phyloP scores from a whole-genome alignment of 2,329 filamentous ascomycete species.

The Aspergillus tanneri region DNA sequence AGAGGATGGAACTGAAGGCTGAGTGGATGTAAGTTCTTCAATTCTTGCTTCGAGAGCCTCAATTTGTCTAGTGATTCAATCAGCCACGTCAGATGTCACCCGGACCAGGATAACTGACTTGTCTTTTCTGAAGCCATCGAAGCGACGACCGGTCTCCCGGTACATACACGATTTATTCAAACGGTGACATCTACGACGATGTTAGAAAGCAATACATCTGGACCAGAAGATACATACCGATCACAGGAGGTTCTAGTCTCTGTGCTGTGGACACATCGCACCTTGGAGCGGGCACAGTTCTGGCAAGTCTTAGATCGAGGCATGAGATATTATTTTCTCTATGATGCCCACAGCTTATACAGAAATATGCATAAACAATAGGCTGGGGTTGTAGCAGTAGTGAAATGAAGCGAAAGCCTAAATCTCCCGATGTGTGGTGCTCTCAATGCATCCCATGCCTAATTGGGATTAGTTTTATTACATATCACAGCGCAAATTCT shows the following conservation, averaged over 20 bases:
- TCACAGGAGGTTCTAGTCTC: conserved; percentile 13
- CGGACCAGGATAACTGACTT: conserved; percentile 20
- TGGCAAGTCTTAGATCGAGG: conserved; percentile 16
- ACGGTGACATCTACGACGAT: conserved; percentile 32
- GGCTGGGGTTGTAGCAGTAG: too few relatives aligned
- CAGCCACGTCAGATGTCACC: conserved; percentile 7
- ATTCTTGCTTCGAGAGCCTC: conserved; percentile 36
- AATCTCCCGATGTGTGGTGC: too few relatives aligned
- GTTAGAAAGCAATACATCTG: background rate
- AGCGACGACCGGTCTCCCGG: conserved; percentile 36
- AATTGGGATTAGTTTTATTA: too few relatives aligned
- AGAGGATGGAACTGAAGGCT: background rate
- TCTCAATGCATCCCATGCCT: too few relatives aligned
- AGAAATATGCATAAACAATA: too few relatives aligned
- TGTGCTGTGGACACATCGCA: conserved; percentile 21
- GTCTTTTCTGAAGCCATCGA: conserved; percentile 38
- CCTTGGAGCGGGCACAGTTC: conserved; percentile 23
- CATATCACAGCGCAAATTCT: too few relatives aligned
- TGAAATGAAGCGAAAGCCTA: too few relatives aligned
- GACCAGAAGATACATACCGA: conserved; percentile 10
- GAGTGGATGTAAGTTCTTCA: conserved; percentile 10
- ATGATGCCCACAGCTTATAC: too few relatives aligned
- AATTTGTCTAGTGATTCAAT: conserved; percentile 27
- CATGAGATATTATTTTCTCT: too few relatives aligned
- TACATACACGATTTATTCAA: conserved; percentile 39